Evolutionary conservation across 345 rosid species (phyloP), one percentile per base, ranked within the genome.

Genomic region (Sapria himalayana): DNA sequence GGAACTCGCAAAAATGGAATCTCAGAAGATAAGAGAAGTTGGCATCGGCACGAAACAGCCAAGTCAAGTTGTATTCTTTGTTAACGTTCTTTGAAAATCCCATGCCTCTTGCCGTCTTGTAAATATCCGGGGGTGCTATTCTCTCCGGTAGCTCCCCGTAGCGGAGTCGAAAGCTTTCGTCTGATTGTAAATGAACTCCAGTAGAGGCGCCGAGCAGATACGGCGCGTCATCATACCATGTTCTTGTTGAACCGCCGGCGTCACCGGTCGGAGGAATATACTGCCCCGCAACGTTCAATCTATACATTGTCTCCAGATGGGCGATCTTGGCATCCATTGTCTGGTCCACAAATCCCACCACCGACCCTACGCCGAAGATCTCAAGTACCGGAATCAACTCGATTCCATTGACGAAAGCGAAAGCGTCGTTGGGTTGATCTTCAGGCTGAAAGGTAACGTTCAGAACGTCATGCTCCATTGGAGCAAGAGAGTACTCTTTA

Each of bases 1-100:
- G 43, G 62, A 71, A 58, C 18, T 89, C 95, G 9, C 78, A 77
- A 50, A 84, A 89, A 56, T 89, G 86, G 10, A 89, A 54, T 50
- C 95, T 71, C 39, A 73, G 49, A 7, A 77, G 39, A 48, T 84
- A 84, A 0, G 69, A 69, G 60, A 76, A 89, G 27, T 68, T 73
- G 3, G 70, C 58, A 52, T 89, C 92, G 27, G 66, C 78, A 33
- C 63, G 65, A 48, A 84, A 77, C 40, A 55, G 14, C 95, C 95
- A 79, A 33, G 93, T 77, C 25, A 77, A 57, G 27, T 89, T 84
- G 33, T 50, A 74, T 21, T 58, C 60, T 15, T 55, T 1, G 43
- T 76, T 79, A 33, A 71, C 2, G 0, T 61, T 14, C 19, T 47
- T 24, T 1, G 38, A 35, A 7, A 43, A 48, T 2, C 95, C 86